phyloP scores from a whole-genome alignment of 2,329 filamentous ascomycete genomes.

The Stachybotrys echinatus region DNA sequence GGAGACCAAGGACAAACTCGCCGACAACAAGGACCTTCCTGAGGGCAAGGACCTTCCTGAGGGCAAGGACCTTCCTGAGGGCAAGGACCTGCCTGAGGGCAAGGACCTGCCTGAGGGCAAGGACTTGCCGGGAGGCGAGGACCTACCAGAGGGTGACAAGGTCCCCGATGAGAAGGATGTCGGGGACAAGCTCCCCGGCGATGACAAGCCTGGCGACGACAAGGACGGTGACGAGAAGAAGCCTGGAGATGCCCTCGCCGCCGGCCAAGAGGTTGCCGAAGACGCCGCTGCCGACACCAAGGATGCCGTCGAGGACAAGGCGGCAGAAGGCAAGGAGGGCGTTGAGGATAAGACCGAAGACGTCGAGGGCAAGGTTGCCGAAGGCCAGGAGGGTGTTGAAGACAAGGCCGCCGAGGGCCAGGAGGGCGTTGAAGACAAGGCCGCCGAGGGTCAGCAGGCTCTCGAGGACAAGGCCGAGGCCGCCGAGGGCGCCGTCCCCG shows the following conservation, averaged over 20 bases:
- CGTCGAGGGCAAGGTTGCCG: conserved; percentile 7
- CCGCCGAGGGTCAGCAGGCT: conserved; percentile 23
- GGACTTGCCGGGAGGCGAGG: too few relatives aligned
- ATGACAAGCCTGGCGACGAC: conserved; percentile 10
- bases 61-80: conserved; percentile 2
- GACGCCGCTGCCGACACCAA: not conserved
- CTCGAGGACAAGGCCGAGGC: conserved; percentile 27
- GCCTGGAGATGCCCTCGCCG: not conserved
- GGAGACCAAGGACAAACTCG: conserved; percentile 5
- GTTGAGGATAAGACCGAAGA: conserved; percentile 4
- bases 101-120: conserved; percentile 2
- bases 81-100: conserved; percentile 1
- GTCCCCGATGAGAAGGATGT: not conserved
- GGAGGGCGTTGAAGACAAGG: conserved; percentile 5
- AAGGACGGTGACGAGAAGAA: conserved; percentile 17
- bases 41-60: conserved; percentile 1
- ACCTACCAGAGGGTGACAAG: conserved; percentile 1
- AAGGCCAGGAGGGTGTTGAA: conserved; percentile 2
- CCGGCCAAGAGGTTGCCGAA: not conserved
- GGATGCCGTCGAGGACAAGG: conserved; percentile 9
- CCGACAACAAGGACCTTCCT: not conserved
- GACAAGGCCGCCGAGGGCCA: conserved; percentile 6
- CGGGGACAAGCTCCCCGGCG: not conserved
- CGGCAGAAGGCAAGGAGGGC: conserved; percentile 4
- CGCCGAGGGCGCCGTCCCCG: conserved; percentile 27